Percentiles rank a stretch among this genome's conserved stretches.
Conservation (phyloP, 1,139 yeast genomes). For the Scheffersomyces cryptocercus region DNA sequence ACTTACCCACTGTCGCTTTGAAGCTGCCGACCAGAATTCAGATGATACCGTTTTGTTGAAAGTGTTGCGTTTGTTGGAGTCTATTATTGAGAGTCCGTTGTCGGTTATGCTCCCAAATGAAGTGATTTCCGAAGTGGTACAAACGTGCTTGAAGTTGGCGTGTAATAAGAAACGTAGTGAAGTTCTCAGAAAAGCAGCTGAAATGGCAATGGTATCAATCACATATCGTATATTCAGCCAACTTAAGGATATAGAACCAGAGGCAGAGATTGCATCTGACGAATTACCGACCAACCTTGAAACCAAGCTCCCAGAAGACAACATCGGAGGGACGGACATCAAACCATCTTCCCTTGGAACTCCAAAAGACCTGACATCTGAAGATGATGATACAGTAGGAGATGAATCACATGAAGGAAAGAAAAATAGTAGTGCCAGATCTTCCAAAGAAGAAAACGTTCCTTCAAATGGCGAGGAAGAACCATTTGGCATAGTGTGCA, state of each 20-base stretch:
- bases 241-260: slow-evolving; percentile 59
- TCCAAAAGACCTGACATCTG: slow-evolving; percentile 9
- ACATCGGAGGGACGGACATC: slow-evolving; percentile 38
- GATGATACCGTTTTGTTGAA: slow-evolving; percentile 90
- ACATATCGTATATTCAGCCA: slow-evolving; percentile 69
- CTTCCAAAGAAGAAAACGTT: not conserved
- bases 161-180: slow-evolving; percentile 92
- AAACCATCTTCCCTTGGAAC: slow-evolving; percentile 11
- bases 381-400: slow-evolving; percentile 2
- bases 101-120: slow-evolving; percentile 74
- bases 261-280: slow-evolving; percentile 19
- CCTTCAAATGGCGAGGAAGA: slow-evolving; percentile 23
- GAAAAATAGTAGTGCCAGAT: not conserved
- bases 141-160: slow-evolving; percentile 88
- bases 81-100: slow-evolving; percentile 63
- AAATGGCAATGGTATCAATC: slow-evolving; percentile 73
- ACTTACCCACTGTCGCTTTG: slow-evolving; percentile 91
- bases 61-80: slow-evolving; percentile 74
- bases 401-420: not conserved
- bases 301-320: slow-evolving; percentile 40
- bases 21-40: slow-evolving; percentile 89
- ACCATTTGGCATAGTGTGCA: slow-evolving; percentile 68
- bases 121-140: slow-evolving; percentile 83
- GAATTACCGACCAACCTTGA: slow-evolving; percentile 39
- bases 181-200: slow-evolving; percentile 86